Percentiles rank a stretch among this genome's conserved stretches.
Evolutionary conservation across 305 asterid genomes (phyloP).

Genomic region (Galium porrigens): DNA sequence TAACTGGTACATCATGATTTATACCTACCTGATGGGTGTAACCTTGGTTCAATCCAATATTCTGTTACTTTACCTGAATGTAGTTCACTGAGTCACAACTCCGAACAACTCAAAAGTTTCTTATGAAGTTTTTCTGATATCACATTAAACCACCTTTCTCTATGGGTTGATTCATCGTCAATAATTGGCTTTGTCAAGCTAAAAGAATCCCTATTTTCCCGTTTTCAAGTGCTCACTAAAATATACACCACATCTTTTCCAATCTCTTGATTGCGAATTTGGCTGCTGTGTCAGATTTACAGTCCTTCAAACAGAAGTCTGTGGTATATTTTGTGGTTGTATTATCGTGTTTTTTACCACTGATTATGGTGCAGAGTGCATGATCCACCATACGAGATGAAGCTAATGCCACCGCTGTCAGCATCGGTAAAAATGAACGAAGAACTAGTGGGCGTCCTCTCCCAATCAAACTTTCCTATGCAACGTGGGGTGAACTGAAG

Average conservation of each 20-base stretch:
- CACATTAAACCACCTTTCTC: background rate
- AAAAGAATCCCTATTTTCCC: background rate
- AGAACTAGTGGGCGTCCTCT: conserved; percentile 23
- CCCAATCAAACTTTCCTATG: conserved; percentile 13
- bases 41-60: background rate
- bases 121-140: background rate
- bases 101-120: background rate
- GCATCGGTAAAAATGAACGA: conserved; percentile 26
- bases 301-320: background rate
- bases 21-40: background rate
- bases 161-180: background rate
- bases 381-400: conserved; percentile 19
- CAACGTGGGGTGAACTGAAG: background rate
- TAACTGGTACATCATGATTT: background rate
- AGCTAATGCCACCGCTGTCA: conserved; percentile 31
- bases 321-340: background rate
- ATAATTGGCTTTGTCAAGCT: background rate
- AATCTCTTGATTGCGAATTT: background rate
- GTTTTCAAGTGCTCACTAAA: background rate
- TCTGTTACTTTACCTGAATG: background rate
- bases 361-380: conserved; percentile 18
- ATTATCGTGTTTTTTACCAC: background rate
- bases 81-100: background rate
- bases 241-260: background rate
- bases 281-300: background rate